These are phyloP conservation scores for Apiotrichum veenhuisii DNA, from an alignment of 1,284 basidiomycete genomes.

Conservation along the genomic window DNA sequence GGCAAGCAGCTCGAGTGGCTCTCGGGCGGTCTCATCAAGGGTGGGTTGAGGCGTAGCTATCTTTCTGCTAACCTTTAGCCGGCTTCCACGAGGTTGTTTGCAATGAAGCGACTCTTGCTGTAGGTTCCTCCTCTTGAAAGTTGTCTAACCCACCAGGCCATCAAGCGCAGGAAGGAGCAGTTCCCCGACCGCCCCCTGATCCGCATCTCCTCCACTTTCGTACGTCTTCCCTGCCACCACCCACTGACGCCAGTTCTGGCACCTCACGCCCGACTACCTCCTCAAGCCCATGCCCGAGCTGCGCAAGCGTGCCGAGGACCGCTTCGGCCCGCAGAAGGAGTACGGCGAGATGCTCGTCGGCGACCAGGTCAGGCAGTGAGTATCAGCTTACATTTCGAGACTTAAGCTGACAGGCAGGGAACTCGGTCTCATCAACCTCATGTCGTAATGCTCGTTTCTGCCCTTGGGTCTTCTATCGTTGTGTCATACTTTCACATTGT, in stretches of 20 bases:
- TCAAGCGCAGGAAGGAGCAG: constrained; percentile 59
- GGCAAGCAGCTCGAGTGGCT: constrained; percentile 89
- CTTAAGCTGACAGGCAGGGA: constrained; percentile 55
- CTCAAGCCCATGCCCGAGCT: constrained; percentile 63
- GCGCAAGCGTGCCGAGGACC: constrained; percentile 44
- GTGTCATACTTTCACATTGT: not conserved
- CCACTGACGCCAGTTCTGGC: constrained; percentile 63
- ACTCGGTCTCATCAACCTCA: constrained; percentile 73
- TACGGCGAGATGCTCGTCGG: constrained; percentile 81
- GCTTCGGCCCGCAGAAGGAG: constrained; percentile 48
- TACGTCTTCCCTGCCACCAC: constrained; percentile 18
- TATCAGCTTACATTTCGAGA: not conserved
- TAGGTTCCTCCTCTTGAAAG: constrained; percentile 40
- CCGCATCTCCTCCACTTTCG: constrained; percentile 84
- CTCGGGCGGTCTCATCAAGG: constrained; percentile 78
- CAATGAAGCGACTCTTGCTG: constrained; percentile 69
- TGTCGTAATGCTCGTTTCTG: constrained; percentile 45
- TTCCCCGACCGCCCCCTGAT: constrained; percentile 74
- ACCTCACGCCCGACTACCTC: constrained; percentile 77
- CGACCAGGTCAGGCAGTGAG: constrained; percentile 75
- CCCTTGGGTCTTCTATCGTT: no score
- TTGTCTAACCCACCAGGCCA: constrained; percentile 53
- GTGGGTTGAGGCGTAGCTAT: constrained; percentile 15
- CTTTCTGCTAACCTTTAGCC: constrained; percentile 45
- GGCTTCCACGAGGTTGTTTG: constrained; percentile 89